Conservation (phyloP, 495 filamentous ascomycete species). For the Entonaema liquescens region DNA sequence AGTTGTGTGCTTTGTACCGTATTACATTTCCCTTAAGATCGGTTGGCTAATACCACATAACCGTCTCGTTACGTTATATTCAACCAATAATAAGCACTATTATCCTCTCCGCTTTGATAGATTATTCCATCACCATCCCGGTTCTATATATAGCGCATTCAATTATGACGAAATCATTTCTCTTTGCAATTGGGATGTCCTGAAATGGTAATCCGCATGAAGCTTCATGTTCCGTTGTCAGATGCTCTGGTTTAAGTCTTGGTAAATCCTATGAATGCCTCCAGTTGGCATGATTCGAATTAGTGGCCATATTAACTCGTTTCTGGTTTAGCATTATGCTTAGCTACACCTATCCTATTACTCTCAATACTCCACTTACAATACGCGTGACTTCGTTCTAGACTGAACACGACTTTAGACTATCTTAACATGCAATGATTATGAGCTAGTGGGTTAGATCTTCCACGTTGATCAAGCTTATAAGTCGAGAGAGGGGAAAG, state of each 20-base stretch:
- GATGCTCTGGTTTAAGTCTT: not conserved
- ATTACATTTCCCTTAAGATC: not conserved
- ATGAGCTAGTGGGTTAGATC: not conserved
- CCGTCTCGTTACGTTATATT: conserved; percentile 4
- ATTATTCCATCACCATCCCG: not conserved
- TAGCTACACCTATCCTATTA: not conserved
- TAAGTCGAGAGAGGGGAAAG: not conserved
- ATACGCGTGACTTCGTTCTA: conserved; percentile 1
- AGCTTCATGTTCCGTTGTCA: not conserved
- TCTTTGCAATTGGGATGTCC: not conserved
- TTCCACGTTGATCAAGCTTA: conserved; percentile 3
- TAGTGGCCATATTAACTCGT: not conserved
- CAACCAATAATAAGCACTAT: not conserved
- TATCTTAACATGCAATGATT: not conserved
- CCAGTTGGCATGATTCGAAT: not conserved
- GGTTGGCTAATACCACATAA: not conserved
- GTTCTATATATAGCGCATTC: conserved; percentile 9
- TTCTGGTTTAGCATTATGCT: not conserved
- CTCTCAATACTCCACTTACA: not conserved
- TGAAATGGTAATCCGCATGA: not conserved
- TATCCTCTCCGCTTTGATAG: not conserved
- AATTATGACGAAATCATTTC: conserved; percentile 2
- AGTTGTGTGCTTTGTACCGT: not conserved
- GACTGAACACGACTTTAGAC: not conserved
- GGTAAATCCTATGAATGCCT: not conserved